These are phyloP conservation scores for Penstemon barbatus DNA, from an alignment of 257 asterid genomes.

Conservation along the genomic window DNA sequence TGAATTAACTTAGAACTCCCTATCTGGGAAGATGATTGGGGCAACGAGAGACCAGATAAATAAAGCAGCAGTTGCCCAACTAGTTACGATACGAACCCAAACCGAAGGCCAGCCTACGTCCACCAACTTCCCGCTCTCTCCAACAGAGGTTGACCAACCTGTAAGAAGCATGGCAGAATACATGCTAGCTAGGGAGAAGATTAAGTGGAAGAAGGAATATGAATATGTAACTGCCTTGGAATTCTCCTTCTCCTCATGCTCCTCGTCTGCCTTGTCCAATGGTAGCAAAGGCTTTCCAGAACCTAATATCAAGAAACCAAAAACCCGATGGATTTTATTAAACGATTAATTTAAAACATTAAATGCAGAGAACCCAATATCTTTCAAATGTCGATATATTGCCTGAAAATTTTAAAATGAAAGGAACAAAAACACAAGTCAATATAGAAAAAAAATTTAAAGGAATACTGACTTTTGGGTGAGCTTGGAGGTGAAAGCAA, in stretches of 20 bases:
- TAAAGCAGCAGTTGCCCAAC: slow-evolving; percentile 84
- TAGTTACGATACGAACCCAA: slow-evolving; percentile 78
- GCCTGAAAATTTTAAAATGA: too few species aligned
- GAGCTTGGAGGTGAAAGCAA: slow-evolving; percentile 87
- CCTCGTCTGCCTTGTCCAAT: slow-evolving; percentile 69
- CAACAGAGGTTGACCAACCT: slow-evolving; percentile 92
- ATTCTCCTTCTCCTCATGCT: slow-evolving; percentile 57
- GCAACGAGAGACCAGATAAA: slow-evolving; percentile 83
- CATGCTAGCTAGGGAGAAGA: slow-evolving; percentile 93
- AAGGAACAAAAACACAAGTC: too few species aligned
- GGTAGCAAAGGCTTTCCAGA: slow-evolving; percentile 88
- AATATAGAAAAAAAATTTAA: too few species aligned
- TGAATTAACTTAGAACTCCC: slow-evolving; percentile 56
- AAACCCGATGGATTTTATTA: background rate
- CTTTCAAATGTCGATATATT: too few species aligned
- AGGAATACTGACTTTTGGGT: slow-evolving; percentile 34
- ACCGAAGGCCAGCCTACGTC: slow-evolving; percentile 97
- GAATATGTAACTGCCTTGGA: slow-evolving; percentile 76
- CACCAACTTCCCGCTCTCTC: slow-evolving; percentile 88
- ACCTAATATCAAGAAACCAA: slow-evolving; percentile 31
- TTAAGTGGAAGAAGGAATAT: slow-evolving; percentile 87
- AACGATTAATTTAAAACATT: too few species aligned
- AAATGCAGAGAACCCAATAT: too few species aligned
- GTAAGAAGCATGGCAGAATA: slow-evolving; percentile 93
- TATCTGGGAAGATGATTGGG: slow-evolving; percentile 72